Evolutionary conservation across 805 yeast species (phyloP).

Genomic region (Maudiozyma barnettii): DNA sequence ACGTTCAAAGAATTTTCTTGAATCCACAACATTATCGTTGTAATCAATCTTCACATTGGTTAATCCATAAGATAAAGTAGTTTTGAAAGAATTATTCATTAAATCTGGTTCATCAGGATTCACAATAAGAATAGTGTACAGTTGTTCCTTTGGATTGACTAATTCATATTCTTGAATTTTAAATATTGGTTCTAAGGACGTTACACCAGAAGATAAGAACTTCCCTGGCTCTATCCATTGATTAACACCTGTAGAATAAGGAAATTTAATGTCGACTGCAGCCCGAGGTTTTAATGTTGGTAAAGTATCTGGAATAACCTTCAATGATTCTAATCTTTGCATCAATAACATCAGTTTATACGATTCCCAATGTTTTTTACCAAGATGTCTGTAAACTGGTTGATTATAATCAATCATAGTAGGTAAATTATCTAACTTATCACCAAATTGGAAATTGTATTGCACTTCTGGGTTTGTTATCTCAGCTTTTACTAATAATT

Average conservation of each 20-base stretch:
- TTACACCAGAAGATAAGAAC: conserved; percentile 61
- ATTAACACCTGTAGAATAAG: conserved; percentile 53
- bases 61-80: conserved; percentile 71
- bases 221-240: conserved; percentile 76
- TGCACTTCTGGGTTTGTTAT: conserved; percentile 74
- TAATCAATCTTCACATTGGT: conserved; percentile 51
- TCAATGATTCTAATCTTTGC: conserved; percentile 84
- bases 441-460: conserved; percentile 46
- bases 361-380: conserved; percentile 62
- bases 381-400: conserved; percentile 71
- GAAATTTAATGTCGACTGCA: conserved; percentile 66
- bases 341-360: conserved; percentile 67
- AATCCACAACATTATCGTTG: conserved; percentile 44
- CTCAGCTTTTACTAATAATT: conserved; percentile 53
- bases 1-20: conserved; percentile 31
- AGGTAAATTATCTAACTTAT: conserved; percentile 31
- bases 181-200: conserved; percentile 67
- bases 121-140: conserved; percentile 71
- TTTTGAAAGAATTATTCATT: conserved; percentile 53
- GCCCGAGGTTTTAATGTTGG: conserved; percentile 79
- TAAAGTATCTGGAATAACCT: conserved; percentile 86
- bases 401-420: conserved; percentile 51
- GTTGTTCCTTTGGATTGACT: conserved; percentile 33
- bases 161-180: conserved; percentile 63
- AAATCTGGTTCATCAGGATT: conserved; percentile 89